Base-by-base conservation (phyloP, 495 filamentous ascomycete species). In the Trichodelitschia bisporula region DNA sequence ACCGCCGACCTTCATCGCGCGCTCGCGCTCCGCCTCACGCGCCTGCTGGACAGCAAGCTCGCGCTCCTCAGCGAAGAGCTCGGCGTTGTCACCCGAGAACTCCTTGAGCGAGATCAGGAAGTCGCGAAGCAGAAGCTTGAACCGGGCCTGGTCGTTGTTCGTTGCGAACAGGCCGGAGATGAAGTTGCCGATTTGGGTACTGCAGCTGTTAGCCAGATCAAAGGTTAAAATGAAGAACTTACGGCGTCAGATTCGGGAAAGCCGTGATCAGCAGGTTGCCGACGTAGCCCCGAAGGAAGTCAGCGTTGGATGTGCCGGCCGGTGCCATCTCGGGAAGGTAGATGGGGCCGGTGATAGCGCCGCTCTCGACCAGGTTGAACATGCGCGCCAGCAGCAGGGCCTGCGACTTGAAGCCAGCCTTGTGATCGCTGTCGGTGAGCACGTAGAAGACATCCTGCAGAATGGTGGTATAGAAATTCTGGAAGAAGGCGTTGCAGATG, bases 371-470 rank as follows among this genome's bases (percentile, higher is more conserved):
- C 28, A 93, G 82, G 55, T 77, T 83, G 56, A 97, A 93, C 74
- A 99, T 84, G 40, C 82, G 72, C 28, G 84, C 79, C 29, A 99
- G 57, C 24, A 99, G 59, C 62, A 84, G 65, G 1, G 83, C 82
- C 51, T 99, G 86, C 6, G 77, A 77, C 55, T 95, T 99, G 61
- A 95, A 99, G 0, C 86, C 86, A 36, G 86, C 84, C 59, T 95
- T 99, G 56, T 99, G 86, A 42, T 99, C 89, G 37, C 75, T 77
- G 49, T 99, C 86, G 2, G 84, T 92, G 31, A 99, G 61, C 13
- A 99, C 86, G 46, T 95, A 99, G 62, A 99, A 92, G 12, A 93
- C 77, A 46, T 99, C 86, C 53, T 95, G 86, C 14, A 99, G 59
- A 40, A 99, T 99, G 2, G 75, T 62, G 23, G 92, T 66, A 47